Base-by-base conservation (phyloP, 1,284 basidiomycete species). In the Prillingera fragicola region DNA sequence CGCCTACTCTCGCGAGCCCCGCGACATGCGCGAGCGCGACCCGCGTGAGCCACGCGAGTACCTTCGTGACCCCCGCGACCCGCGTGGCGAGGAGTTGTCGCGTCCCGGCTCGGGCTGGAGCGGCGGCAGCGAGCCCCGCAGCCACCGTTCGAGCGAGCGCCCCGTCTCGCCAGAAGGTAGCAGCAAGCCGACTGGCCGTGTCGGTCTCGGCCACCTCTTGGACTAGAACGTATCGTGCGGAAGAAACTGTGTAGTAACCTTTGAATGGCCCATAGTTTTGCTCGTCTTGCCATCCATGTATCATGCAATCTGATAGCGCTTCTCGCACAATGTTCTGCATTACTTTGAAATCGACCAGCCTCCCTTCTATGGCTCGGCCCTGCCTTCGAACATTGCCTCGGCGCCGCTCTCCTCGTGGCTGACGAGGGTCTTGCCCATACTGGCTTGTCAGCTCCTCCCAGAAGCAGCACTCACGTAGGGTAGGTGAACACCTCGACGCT, bases 151-250 rank as follows among this genome's bases (percentile, higher is more conserved):
- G 18, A 44, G 42, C 23, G 44, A 42, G 32, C 38, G 45, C 12
- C 22, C 29, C 13, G 29, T 21, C n/a, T 41, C 33, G 32, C 41
- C 49, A 9, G 45, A 43, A 14, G 25, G 25, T 6, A n/a, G 14
- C 12, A 27, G 40, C 18, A 50, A 50, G 37, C 43, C 48, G 12
- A 43, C 48, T 13, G 41, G 52, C 19, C 47, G 52, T 7, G 50
- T 54, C 47, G 47, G 52, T 12, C 41, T 54, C 5, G 52, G 48
- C n/a, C 52, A 54, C 24, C 39, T 54, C 9, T 47, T 54, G n/a
- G 52, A 54, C 40, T 54, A 39, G 21, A 24, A 40, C n/a, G 3
- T 22, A 17, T 3, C 31, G 33, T 10, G 22, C 21, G 13, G 29
- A 10, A 8, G 18, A 31, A 40, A 15, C 7, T 17, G 28, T 17